A percentile compares a stretch with the other conserved stretches of the same genome.
Conservation (phyloP, 305 asterid species). For the Fraxinus greggii region DNA sequence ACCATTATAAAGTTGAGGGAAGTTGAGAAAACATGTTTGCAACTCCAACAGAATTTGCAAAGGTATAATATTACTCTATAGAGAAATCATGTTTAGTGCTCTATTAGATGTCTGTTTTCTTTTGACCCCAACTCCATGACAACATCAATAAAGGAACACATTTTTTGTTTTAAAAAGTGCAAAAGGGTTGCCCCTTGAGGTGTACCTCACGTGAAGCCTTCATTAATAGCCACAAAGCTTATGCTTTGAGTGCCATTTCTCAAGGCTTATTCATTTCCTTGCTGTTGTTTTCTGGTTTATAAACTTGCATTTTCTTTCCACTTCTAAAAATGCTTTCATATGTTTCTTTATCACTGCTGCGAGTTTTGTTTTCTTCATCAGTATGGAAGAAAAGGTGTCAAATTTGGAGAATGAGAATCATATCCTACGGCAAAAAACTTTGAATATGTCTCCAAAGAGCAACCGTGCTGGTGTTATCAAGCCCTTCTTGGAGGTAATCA, state of each 20-base stretch:
- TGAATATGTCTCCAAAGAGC: conserved; percentile 67
- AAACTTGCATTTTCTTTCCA: neutral
- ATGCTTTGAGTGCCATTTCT: neutral
- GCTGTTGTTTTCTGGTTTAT: neutral
- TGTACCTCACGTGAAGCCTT: neutral
- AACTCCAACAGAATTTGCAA: conserved; percentile 41
- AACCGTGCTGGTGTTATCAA: conserved; percentile 58
- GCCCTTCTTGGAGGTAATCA: conserved; percentile 77
- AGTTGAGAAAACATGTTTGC: conserved; percentile 66
- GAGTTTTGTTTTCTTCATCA: conserved; percentile 35
- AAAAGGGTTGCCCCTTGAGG: neutral
- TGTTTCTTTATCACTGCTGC: conserved; percentile 25
- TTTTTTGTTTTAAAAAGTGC: neutral
- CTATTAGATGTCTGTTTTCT: neutral
- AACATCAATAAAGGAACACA: neutral
- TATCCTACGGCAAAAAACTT: conserved; percentile 74
- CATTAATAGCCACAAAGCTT: neutral
- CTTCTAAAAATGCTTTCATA: conserved; percentile 18
- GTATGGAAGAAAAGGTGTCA: conserved; percentile 81
- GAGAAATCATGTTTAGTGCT: neutral
- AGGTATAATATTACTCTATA: conserved; percentile 45
- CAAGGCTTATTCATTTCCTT: neutral
- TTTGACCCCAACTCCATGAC: neutral
- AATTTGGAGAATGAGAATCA: conserved; percentile 72
- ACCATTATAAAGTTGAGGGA: conserved; percentile 66